Evolutionary conservation across 2,329 filamentous ascomycete genomes (phyloP).

Genomic region (Venturia pyrina): DNA sequence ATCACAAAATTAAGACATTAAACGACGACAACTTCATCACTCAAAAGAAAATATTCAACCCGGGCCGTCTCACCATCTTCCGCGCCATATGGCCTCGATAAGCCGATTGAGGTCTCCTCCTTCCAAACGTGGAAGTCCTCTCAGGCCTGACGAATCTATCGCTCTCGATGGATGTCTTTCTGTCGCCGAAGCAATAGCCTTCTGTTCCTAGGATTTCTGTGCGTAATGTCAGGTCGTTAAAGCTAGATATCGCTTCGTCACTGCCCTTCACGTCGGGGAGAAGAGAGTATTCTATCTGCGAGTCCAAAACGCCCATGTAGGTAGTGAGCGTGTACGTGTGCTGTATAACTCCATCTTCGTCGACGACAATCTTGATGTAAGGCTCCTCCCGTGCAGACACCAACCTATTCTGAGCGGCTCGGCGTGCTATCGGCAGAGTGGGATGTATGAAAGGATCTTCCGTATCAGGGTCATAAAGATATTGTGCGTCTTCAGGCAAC

Average conservation of each 20-base stretch:
- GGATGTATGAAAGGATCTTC: not conserved
- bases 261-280: slow-evolving; percentile 44
- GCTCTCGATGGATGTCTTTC: not conserved
- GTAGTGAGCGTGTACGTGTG: slow-evolving; percentile 48
- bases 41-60: slow-evolving; percentile 7
- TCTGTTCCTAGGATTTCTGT: not conserved
- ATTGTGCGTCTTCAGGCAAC: slow-evolving; percentile 11
- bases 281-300: slow-evolving; percentile 51
- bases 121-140: not conserved
- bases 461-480: slow-evolving; percentile 13
- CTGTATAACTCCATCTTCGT: slow-evolving; percentile 36
- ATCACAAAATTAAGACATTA: not conserved
- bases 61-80: not conserved
- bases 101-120: not conserved
- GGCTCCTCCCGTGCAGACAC: slow-evolving; percentile 46
- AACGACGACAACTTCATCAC: not conserved
- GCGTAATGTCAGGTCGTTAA: slow-evolving; percentile 37
- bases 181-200: not conserved
- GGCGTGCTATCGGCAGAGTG: slow-evolving; percentile 37
- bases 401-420: slow-evolving; percentile 56
- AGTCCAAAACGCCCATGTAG: slow-evolving; percentile 39
- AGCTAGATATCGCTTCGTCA: slow-evolving; percentile 43
- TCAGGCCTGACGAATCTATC: not conserved
- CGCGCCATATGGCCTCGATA: not conserved
- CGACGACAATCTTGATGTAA: slow-evolving; percentile 49